A percentile compares a stretch with the other conserved stretches of the same genome.
phyloP scores from a whole-genome alignment of 2,329 filamentous ascomycete genomes.

The Chaetomium strumarium region DNA sequence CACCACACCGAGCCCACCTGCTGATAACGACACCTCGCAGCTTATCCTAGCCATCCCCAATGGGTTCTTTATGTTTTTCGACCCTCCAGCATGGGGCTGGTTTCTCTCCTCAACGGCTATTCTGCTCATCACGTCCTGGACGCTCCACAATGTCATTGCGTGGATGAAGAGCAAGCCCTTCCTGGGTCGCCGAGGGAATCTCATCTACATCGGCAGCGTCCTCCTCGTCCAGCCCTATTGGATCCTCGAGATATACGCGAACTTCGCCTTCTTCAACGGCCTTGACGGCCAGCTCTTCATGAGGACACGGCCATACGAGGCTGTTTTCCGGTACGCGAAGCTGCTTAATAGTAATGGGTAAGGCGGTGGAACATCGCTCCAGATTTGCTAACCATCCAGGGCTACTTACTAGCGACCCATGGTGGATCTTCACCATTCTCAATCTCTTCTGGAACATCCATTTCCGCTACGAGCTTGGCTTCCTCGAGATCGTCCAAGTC shows the following conservation, averaged over 20 bases:
- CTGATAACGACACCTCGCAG: slow-evolving; percentile 22
- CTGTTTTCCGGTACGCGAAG: slow-evolving; percentile 45
- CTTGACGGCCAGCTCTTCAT: slow-evolving; percentile 47
- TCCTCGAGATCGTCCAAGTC: slow-evolving; percentile 51
- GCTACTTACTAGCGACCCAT: slow-evolving; percentile 46
- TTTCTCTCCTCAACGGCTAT: slow-evolving; percentile 57
- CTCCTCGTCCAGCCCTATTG: slow-evolving; percentile 57
- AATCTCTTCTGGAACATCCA: slow-evolving; percentile 59
- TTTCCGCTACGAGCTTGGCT: slow-evolving; percentile 52
- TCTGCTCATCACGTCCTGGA: slow-evolving; percentile 57
- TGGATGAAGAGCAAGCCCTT: slow-evolving; percentile 64
- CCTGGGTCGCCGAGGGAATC: slow-evolving; percentile 42
- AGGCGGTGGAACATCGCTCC: slow-evolving; percentile 4
- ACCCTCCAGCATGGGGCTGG: slow-evolving; percentile 51
- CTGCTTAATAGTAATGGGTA: background rate
- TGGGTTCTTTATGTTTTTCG: slow-evolving; percentile 54
- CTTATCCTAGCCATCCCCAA: slow-evolving; percentile 47
- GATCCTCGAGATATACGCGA: slow-evolving; percentile 59
- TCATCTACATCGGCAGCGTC: slow-evolving; percentile 54
- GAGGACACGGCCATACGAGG: slow-evolving; percentile 52
- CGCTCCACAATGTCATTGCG: slow-evolving; percentile 58
- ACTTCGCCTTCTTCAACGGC: slow-evolving; percentile 57
- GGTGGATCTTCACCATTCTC: slow-evolving; percentile 60
- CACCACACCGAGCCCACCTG: background rate
- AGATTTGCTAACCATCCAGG: slow-evolving; percentile 9